Conservation (phyloP, 805 yeast species). For the Kodamaea leandrae region DNA sequence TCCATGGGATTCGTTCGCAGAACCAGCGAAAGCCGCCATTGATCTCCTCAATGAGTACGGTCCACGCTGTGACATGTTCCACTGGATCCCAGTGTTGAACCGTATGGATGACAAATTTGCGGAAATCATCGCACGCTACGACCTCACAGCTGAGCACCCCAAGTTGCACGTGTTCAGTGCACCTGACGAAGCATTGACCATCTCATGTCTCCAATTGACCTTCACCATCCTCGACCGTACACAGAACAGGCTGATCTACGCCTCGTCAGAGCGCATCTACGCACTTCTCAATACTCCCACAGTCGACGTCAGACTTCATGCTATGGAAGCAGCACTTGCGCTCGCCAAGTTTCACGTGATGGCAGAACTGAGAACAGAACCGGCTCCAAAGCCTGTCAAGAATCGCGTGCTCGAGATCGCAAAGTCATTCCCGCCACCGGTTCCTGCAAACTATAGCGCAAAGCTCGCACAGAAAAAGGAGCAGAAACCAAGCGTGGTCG, state of each 20-base stretch:
- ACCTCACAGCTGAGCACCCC: constrained; percentile 45
- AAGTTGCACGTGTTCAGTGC: constrained; percentile 44
- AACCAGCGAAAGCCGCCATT: neutral
- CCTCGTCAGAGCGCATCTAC: constrained; percentile 61
- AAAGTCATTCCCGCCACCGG: constrained; percentile 48
- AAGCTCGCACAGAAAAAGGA: constrained; percentile 11
- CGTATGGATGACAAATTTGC: constrained; percentile 70
- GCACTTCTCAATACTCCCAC: constrained; percentile 59
- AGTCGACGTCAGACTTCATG: constrained; percentile 54
- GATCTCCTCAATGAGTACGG: constrained; percentile 46
- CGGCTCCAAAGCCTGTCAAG: constrained; percentile 43
- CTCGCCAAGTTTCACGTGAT: constrained; percentile 33
- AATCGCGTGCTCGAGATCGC: constrained; percentile 53
- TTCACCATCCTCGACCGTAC: constrained; percentile 65
- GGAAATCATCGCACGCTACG: constrained; percentile 50
- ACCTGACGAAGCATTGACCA: constrained; percentile 47
- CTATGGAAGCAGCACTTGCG: constrained; percentile 56
- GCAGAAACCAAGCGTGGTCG: constrained; percentile 25
- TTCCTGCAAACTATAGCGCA: constrained; percentile 32
- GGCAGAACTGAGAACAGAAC: neutral
- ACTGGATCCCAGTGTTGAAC: constrained; percentile 77
- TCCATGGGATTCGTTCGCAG: constrained; percentile 26
- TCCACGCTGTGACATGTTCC: constrained; percentile 65
- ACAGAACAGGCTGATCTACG: constrained; percentile 61
- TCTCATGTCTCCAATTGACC: constrained; percentile 60